Base-by-base conservation (phyloP, 768 basidiomycete genomes). In the Dacryopinax spathularia region DNA sequence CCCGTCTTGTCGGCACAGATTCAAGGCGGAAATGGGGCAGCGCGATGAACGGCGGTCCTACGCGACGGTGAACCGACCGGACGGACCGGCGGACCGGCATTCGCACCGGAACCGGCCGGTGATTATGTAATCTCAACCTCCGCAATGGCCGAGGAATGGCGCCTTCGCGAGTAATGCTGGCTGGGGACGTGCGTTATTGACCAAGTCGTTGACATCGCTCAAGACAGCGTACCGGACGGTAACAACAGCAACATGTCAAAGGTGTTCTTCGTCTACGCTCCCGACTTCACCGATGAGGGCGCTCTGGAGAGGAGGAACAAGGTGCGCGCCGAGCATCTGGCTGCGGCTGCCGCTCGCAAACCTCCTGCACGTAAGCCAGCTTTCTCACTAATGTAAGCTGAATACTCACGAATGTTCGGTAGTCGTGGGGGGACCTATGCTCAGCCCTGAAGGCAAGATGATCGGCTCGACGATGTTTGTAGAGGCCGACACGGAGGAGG, bases 231-330 rank as follows among this genome's bases (percentile, higher is more conserved):
- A 3, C 31, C 48, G 7, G 25, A 13, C 13, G 6, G 25, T 18
- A 15, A 27, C 48, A 31, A 27, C 48, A 56, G 5, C 48, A 56
- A 10, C 48, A 56, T 56, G 48, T 56, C 48, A 22, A 56, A 56
- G 18, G 48, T 56, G 18, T 84, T 84, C 70, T 67, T 85, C 62
- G 81, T 88, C 33, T 87, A 82, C 67, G 84, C 85, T 1, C 86
- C 85, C 1, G 87, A 88, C 70, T 80, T 78, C 68, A 80, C 80
- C 13, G 83, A 85, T 62, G 76, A 78, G 60, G 85, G 79, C 2
- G 80, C 82, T 2, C 78, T 82, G 41, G 77, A 77, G 22, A 78
- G 80, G n/a, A 78, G 87, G 33, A 73, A 85, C 65, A 76, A 78
- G 1, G 82, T 87, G 4, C 76, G 87, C 34, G 67, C 74, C 2